These are phyloP conservation scores for Wickerhamomyces sydowiorum DNA, from an alignment of 805 yeast species.

Conservation along the genomic window DNA sequence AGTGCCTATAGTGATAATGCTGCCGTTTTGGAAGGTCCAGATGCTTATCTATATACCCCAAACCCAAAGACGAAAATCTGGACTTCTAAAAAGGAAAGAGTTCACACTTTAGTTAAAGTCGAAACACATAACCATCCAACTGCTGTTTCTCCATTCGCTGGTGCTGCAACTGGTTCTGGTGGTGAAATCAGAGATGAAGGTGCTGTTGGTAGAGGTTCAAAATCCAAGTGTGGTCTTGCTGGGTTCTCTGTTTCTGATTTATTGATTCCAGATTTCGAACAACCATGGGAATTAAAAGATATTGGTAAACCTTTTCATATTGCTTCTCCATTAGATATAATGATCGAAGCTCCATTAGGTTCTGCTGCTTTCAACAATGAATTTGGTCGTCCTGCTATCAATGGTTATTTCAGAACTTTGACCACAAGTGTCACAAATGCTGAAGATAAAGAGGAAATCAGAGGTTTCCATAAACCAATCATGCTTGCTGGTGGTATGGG, in stretches of 20 bases:
- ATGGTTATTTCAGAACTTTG: constrained; percentile 94
- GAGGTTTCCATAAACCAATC: constrained; percentile 98
- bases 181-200: constrained; percentile 99
- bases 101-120: constrained; percentile 88
- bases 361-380: constrained; percentile 98
- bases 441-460: constrained; percentile 61
- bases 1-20: constrained; percentile 98
- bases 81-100: constrained; percentile 68
- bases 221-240: constrained; percentile 91
- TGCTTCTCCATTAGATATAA: constrained; percentile 87
- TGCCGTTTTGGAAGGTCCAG: constrained; percentile 85
- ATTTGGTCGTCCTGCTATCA: constrained; percentile 96
- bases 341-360: constrained; percentile 97
- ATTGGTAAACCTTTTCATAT: constrained; percentile 91
- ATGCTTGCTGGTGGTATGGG: constrained; percentile 99
- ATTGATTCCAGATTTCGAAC: constrained; percentile 74
- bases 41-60: constrained; percentile 75
- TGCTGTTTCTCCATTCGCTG: constrained; percentile 98
- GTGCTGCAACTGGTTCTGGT: constrained; percentile 99
- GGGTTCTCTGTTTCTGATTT: constrained; percentile 93
- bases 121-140: constrained; percentile 99
- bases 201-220: constrained; percentile 98
- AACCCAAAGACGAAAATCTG: constrained; percentile 67
- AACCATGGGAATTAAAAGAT: constrained; percentile 87
- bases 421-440: constrained; percentile 68